Base-by-base conservation (phyloP, 2,329 filamentous ascomycete genomes). In the Cladophialophora yegresii region DNA sequence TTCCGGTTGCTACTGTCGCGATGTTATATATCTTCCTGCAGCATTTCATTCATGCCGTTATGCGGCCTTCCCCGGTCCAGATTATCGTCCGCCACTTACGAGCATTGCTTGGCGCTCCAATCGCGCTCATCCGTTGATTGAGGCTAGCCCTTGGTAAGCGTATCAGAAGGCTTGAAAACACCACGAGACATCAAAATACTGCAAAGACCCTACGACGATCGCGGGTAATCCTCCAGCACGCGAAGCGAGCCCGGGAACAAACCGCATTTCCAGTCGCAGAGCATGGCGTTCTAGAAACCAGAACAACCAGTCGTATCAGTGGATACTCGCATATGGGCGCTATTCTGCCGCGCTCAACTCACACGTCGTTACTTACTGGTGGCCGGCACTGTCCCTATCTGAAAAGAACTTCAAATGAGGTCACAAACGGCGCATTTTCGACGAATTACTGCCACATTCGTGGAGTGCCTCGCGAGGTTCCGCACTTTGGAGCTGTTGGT, bases 151-250 rank as follows among this genome's bases (percentile, higher is more conserved):
- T 4, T 22, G 16, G 12, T 8, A 7, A 7, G 26, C 50, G 50
- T 54, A 54, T 54, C 50, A 30, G 16, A 54, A n/a, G 12, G 23
- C 50, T 26, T 54, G 22, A 3, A 28, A 32, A 16, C 22, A 54
- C 20, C 50, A 54, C 50, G 50, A 26, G 50, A n/a, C 26, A 32
- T 54, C 26, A n/a, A n/a, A 49, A 22, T 22, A 49, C 45, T 49
- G 20, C 45, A 22, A 49, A 49, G 23, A 10, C 23, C 23, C 45
- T 3, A 13, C 23, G n/a, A 23, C 23, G 45, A 49, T 49, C n/a
- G 20, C 23, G 13, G 23, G n/a, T 7, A 49, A 26, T 8, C 6
- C 45, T 9, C 10, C 45, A 49, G 10, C 33, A 36, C 10, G 33
- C 10, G 3, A 36, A 36, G 33, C 33, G 9, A 36, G 10, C 4